Evolutionary conservation across 2,329 filamentous ascomycete genomes (phyloP).

Genomic region (Plenodomus tracheiphilus): DNA sequence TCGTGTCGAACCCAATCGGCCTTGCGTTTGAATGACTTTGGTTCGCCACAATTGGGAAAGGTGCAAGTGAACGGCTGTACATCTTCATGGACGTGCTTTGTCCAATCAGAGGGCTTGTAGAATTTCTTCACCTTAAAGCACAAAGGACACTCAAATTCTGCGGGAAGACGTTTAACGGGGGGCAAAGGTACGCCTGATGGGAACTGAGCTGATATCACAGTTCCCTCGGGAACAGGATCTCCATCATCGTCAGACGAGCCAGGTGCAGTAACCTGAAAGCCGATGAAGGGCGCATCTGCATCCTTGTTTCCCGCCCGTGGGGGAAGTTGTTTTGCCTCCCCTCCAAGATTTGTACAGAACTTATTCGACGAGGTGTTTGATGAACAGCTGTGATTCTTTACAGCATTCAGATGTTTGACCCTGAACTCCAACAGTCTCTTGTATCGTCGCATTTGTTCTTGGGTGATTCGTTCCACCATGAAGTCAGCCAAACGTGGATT

Average conservation of each 20-base stretch:
- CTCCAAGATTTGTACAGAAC: slow-evolving; percentile 69
- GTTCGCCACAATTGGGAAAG: slow-evolving; percentile 78
- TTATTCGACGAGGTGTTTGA: slow-evolving; percentile 60
- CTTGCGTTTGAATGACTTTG: slow-evolving; percentile 92
- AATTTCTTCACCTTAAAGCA: slow-evolving; percentile 87
- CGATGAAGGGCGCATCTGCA: slow-evolving; percentile 58
- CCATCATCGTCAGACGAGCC: slow-evolving; percentile 66
- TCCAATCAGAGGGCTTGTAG: slow-evolving; percentile 93
- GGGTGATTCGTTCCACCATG: slow-evolving; percentile 78
- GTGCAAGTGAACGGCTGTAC: slow-evolving; percentile 93
- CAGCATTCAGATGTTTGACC: slow-evolving; percentile 68
- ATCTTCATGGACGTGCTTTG: slow-evolving; percentile 93
- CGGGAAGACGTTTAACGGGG: slow-evolving; percentile 74
- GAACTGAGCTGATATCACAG: slow-evolving; percentile 73
- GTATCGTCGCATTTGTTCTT: slow-evolving; percentile 79
- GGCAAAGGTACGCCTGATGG: slow-evolving; percentile 80
- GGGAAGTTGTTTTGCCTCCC: slow-evolving; percentile 65
- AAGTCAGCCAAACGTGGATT: slow-evolving; percentile 72
- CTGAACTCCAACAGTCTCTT: slow-evolving; percentile 73
- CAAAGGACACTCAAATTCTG: slow-evolving; percentile 85
- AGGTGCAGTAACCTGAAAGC: slow-evolving; percentile 59
- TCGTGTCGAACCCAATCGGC: slow-evolving; percentile 96
- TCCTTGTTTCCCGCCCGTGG: slow-evolving; percentile 63
- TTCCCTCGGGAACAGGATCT: slow-evolving; percentile 68
- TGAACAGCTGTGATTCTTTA: slow-evolving; percentile 61